phyloP scores from a whole-genome alignment of 2,329 filamentous ascomycete genomes.

The Xylaria digitata region DNA sequence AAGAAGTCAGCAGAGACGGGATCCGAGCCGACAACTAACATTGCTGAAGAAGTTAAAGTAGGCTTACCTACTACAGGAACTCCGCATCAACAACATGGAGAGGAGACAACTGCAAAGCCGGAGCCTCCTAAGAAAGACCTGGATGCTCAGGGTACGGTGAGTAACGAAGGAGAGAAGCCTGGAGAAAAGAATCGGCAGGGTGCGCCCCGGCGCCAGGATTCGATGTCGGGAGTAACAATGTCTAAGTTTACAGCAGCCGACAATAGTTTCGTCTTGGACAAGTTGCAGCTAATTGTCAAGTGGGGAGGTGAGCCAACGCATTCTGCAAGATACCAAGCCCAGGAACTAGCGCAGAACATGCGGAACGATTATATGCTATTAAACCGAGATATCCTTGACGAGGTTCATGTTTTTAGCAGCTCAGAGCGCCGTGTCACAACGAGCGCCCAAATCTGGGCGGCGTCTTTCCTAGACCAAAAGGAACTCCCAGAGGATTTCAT shows the following conservation, averaged over 20 bases:
- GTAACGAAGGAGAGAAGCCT: conserved; percentile 37
- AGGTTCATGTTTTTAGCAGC: conserved; percentile 94
- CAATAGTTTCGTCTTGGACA: conserved; percentile 92
- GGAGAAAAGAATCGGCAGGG: conserved; percentile 52
- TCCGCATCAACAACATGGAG: conserved; percentile 43
- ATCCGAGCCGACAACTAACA: conserved; percentile 43
- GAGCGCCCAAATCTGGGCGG: conserved; percentile 95
- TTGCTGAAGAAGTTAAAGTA: conserved; percentile 52
- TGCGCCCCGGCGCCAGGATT: conserved; percentile 77
- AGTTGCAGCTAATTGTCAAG: conserved; percentile 96
- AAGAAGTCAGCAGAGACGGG: conserved; percentile 73
- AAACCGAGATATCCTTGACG: conserved; percentile 90
- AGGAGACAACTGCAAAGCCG: conserved; percentile 40
- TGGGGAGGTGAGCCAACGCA: conserved; percentile 99
- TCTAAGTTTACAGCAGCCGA: conserved; percentile 94
- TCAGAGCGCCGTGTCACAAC: conserved; percentile 95
- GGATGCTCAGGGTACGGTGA: conserved; percentile 36
- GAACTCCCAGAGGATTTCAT: conserved; percentile 89
- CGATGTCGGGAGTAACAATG: conserved; percentile 88
- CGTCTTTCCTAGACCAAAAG: conserved; percentile 87
- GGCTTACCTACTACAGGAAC: conserved; percentile 46
- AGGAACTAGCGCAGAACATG: conserved; percentile 95
- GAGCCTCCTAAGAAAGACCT: conserved; percentile 38
- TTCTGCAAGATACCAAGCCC: conserved; percentile 93
- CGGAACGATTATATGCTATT: conserved; percentile 92